These are phyloP conservation scores for Astrothelium subdiscretum DNA, from an alignment of 495 filamentous ascomycete species.

Conservation along the genomic window DNA sequence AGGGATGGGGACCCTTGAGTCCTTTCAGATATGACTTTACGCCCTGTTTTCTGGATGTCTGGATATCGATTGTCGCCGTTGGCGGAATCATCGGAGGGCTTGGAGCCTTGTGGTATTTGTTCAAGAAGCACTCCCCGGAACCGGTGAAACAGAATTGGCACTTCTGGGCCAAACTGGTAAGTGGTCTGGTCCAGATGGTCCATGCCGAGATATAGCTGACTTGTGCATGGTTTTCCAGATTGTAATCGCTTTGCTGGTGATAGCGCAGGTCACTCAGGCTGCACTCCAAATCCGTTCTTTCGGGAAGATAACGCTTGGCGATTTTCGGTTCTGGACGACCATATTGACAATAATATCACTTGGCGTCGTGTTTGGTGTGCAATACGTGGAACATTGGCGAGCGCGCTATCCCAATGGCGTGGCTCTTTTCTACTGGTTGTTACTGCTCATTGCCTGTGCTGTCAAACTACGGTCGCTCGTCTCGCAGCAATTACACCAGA, in stretches of 20 bases:
- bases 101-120: conserved; percentile 61
- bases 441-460: conserved; percentile 66
- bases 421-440: conserved; percentile 92
- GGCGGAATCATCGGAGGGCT: conserved; percentile 68
- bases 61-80: conserved; percentile 61
- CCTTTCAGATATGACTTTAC: conserved; percentile 80
- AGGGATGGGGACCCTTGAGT: conserved; percentile 94
- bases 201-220: background rate
- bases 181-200: conserved; percentile 19
- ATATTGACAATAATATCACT: conserved; percentile 66
- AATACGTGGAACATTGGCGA: conserved; percentile 85
- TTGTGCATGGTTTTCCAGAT: conserved; percentile 33
- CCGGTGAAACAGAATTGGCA: conserved; percentile 80
- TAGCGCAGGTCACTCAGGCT: conserved; percentile 59
- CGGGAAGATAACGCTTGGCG: conserved; percentile 56
- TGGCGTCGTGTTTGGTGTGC: conserved; percentile 67
- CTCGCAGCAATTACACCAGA: conserved; percentile 55
- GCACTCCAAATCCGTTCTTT: conserved; percentile 65
- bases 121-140: conserved; percentile 51
- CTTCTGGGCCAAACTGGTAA: conserved; percentile 82
- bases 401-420: conserved; percentile 85
- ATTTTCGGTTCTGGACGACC: conserved; percentile 90
- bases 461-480: conserved; percentile 86
- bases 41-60: conserved; percentile 88
- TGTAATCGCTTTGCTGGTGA: conserved; percentile 56